Percentiles rank a stretch among this genome's conserved stretches.
Evolutionary conservation across 768 basidiomycete genomes (phyloP).

Genomic region (Psilocybe sp.): DNA sequence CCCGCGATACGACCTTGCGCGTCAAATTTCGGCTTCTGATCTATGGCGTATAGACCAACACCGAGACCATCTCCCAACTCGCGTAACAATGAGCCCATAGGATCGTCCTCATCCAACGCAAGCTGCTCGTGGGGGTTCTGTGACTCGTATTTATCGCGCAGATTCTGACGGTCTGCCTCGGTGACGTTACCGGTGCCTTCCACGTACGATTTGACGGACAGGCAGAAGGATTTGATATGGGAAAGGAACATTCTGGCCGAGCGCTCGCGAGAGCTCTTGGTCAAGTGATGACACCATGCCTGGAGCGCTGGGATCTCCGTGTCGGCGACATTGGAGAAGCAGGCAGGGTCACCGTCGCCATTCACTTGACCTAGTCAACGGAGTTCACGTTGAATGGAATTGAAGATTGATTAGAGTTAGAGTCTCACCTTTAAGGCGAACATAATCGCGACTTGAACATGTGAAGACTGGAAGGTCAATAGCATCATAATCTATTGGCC

Average conservation of each 20-base stretch:
- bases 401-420: background rate
- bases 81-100: conserved; percentile 31
- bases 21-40: conserved; percentile 38
- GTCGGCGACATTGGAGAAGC: conserved; percentile 50
- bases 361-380: conserved; percentile 47
- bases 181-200: conserved; percentile 52
- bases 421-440: conserved; percentile 46
- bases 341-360: conserved; percentile 56
- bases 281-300: conserved; percentile 55
- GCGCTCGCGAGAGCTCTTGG: conserved; percentile 49
- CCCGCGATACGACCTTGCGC: conserved; percentile 39
- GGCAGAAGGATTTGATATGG: conserved; percentile 47
- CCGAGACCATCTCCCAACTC: conserved; percentile 20
- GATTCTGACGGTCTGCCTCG: conserved; percentile 41
- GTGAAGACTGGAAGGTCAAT: conserved; percentile 66
- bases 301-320: conserved; percentile 58
- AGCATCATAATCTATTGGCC: conserved; percentile 46
- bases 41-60: conserved; percentile 32
- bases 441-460: conserved; percentile 59
- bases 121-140: conserved; percentile 19
- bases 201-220: conserved; percentile 45
- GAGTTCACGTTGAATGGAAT: background rate
- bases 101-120: conserved; percentile 19
- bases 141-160: conserved; percentile 55
- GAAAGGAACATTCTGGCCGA: conserved; percentile 40